Base-by-base conservation (phyloP, 1,284 basidiomycete species). In the Ceratobasidium sp. region DNA sequence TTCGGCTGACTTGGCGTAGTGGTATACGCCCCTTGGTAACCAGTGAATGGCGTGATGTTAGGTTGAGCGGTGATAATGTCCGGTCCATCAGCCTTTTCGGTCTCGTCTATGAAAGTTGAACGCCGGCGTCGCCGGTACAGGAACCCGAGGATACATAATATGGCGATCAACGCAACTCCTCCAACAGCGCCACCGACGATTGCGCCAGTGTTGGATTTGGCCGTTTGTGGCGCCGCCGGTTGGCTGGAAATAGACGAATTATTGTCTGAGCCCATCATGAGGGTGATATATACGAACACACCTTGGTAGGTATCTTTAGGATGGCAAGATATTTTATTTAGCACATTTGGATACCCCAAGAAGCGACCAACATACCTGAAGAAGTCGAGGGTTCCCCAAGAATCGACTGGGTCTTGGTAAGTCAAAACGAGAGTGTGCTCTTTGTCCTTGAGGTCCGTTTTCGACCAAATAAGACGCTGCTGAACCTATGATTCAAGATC, bases 381-480 rank as follows among this genome's bases (percentile, higher is more conserved):
- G 45, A 64, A 64, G 41, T 64, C 62, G 24, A 64, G 47, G 14
- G 62, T 64, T n/a, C n/a, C 45, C 11, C 29, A 64, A 9, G 62
- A 50, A 33, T 17, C 29, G 27, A 27, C 14, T 1, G 24, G 27
- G 19, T 64, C 62, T 27, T 50, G 45, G 17, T 64, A 48, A 15
- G 47, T 64, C 2, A 64, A 14, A 14, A 51, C 27, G 6, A 64
- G 47, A 1, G 27, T 64, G 33, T 64, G 62, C 45, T 64, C 62
- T 19, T 48, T 48, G 45, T 64, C 48, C 45, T 45, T n/a, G 17
- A 64, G 27, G 19, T 33, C 47, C 14, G 62, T 64, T 22, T 33
- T 22, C 29, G 48, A 50, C 62, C 62, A 64, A 11, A 64, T 22
- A 45, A 64, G 48, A 14, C 47, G 24, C 33, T 64, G 62, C 22